Percentiles rank a stretch among this genome's conserved stretches.
These are phyloP conservation scores for Tilletia horrida DNA, from an alignment of 1,284 basidiomycete genomes.

Conservation along the genomic window DNA sequence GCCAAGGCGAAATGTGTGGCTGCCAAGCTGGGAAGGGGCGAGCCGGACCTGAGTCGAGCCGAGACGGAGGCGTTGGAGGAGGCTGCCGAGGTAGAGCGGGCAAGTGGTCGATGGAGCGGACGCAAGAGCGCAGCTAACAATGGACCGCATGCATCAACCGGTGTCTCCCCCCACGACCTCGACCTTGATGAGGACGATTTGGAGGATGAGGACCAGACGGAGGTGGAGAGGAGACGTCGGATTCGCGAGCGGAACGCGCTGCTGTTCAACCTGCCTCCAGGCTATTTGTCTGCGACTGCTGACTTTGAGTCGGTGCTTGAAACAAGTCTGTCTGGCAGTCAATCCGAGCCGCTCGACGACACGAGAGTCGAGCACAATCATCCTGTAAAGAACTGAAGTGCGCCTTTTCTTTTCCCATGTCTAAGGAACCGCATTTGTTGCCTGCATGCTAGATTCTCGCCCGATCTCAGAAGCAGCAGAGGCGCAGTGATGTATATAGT, in stretches of 20 bases:
- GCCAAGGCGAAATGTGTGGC: slow-evolving; percentile 3
- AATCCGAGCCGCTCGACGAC: neutral
- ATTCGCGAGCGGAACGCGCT: slow-evolving; percentile 2
- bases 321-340: neutral
- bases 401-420: neutral
- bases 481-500: too few relatives aligned
- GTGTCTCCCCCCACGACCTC: neutral
- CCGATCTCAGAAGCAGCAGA: too few relatives aligned
- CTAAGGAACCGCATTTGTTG: too few relatives aligned
- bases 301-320: neutral
- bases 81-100: neutral
- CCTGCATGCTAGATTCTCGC: too few relatives aligned
- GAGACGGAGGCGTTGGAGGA: slow-evolving; percentile 1
- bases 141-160: neutral
- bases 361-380: neutral
- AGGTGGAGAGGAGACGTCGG: neutral
- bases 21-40: slow-evolving; percentile 5
- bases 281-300: neutral
- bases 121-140: neutral
- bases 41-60: neutral
- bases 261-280: slow-evolving; percentile 6
- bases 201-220: neutral
- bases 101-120: neutral
- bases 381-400: neutral
- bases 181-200: slow-evolving; percentile 2